Base-by-base conservation (phyloP, 257 asterid species). In the Ajuga chamaepitys region DNA sequence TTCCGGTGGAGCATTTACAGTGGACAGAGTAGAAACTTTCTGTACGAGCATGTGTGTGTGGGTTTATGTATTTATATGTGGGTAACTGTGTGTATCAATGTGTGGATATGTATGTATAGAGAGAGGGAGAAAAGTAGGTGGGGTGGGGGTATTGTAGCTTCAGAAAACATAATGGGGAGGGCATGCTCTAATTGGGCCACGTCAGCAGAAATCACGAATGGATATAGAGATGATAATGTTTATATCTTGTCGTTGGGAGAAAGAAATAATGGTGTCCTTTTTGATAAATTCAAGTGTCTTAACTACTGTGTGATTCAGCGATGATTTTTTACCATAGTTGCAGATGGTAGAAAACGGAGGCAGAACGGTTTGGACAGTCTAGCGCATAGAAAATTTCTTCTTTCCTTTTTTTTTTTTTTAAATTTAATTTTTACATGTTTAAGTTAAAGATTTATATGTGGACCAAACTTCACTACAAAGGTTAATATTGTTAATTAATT, bases 191-290 rank as follows among this genome's bases (percentile, higher is more conserved):
- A 80, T 85, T 88, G 83, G 88, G 67, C 90, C 91, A 85, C 82
- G 75, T 71, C 28, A 70, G 72, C 67, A 48, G 82, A 76, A 78
- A 81, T 85, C 87, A 69, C 74, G 59, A 56, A 58, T 50, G 88
- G 94, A 85, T 81, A 81, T 82, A 70, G 80, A 74, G 34, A 55
- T 74, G 92, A 79, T 81, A 67, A 81, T 73, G 42, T 24, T 48
- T 60, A 9, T 50, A 40, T 25, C 30, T 14, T 34, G 12, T 34
- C 52, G 48, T 32, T 62, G 40, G 55, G 62, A 53, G 24, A 17
- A 20, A 47, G 35, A 5, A 45, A 58, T 17, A 64, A 30, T 58
- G 6, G 3, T 20, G n/a, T n/a, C n/a, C n/a, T n/a, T n/a, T n/a
- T n/a, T n/a, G n/a, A n/a, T n/a, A 40, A 10, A 40, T 44, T 44